Base-by-base conservation (phyloP, 2,329 filamentous ascomycete genomes). In the Rutstroemia sp. region DNA sequence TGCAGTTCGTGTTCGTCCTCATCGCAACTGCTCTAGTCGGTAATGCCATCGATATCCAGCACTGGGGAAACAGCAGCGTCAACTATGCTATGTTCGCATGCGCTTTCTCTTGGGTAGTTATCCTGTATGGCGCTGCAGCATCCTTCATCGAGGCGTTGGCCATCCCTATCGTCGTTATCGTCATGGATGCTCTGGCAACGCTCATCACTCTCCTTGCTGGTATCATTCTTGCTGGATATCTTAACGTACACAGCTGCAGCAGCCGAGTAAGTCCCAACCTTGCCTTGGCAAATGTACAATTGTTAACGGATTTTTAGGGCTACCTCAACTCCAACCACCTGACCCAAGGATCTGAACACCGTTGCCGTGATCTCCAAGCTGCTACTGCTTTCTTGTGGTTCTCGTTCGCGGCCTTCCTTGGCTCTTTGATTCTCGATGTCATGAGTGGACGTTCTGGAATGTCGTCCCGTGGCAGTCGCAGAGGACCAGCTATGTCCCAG, bases 361-460 rank as follows among this genome's bases (percentile, higher is more conserved):
- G 86, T 62, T 92, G 88, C 73, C 83, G 81, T 60, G 83, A 89
- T 73, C 80, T 89, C 16, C 88, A 92, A 74, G 88, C 88, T 39
- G 80, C 81, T 60, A 82, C 81, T 37, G 86, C 82, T 39, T 92
- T 92, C 74, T 78, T 89, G 73, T 92, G 86, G 86, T 91, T 92
- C 73, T 79, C 89, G 49, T 89, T 86, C 69, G 78, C 74, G 41
- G 76, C 79, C 25, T 87, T 86, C 66, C 73, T 75, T 27, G 82
- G 75, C 3, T 77, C 78, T 42, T 69, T 83, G 46, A 74, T 81
- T 67, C 77, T 88, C 60, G 51, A 47, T 37, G 48, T 60, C 30
- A 44, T 64, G 3, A 21, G 17, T 12, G 30, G 17, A 23, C 7
- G 49, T 12, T 42, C 42, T 4, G 30, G 50, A 10, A 37, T 30